Conservation (phyloP, 2,329 filamentous ascomycete species). For the Helotiales sp. region DNA sequence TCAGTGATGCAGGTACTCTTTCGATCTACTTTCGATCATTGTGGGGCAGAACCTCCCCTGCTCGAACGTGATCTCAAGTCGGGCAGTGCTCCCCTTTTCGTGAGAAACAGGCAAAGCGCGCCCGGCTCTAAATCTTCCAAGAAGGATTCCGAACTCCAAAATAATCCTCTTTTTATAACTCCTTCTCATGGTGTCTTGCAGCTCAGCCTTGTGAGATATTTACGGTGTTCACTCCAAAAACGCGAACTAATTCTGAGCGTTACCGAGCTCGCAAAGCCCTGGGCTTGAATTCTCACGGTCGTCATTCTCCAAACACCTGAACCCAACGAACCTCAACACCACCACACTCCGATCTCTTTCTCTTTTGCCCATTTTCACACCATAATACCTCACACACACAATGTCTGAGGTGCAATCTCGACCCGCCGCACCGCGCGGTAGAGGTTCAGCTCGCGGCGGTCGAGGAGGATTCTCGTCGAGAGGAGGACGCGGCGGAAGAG, state of each 20-base stretch:
- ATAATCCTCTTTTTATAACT: neutral
- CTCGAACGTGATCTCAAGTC: neutral
- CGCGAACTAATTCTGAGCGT: no score
- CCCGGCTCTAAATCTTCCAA: neutral
- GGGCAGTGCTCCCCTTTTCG: neutral
- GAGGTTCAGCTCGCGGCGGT: constrained; percentile 86
- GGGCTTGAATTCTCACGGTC: constrained; percentile 6
- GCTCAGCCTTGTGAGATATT: constrained; percentile 8
- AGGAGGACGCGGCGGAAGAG: constrained; percentile 68
- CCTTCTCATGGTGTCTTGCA: constrained; percentile 10
- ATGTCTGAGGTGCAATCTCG: constrained; percentile 96
- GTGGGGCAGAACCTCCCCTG: no score
- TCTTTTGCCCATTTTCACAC: constrained; percentile 21
- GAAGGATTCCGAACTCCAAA: neutral
- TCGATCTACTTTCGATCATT: no score
- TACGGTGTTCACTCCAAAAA: neutral
- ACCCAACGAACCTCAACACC: constrained; percentile 14
- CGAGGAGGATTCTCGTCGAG: constrained; percentile 71
- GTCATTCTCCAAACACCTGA: constrained; percentile 21
- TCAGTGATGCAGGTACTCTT: neutral
- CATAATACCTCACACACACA: constrained; percentile 25
- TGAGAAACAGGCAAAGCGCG: neutral
- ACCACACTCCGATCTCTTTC: constrained; percentile 14
- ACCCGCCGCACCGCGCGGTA: constrained; percentile 80
- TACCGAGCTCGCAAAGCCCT: no score